A percentile compares a stretch with the other conserved stretches of the same genome.
Evolutionary conservation across 2,329 filamentous ascomycete genomes (phyloP).

Genomic region (Alternaria infectoria): DNA sequence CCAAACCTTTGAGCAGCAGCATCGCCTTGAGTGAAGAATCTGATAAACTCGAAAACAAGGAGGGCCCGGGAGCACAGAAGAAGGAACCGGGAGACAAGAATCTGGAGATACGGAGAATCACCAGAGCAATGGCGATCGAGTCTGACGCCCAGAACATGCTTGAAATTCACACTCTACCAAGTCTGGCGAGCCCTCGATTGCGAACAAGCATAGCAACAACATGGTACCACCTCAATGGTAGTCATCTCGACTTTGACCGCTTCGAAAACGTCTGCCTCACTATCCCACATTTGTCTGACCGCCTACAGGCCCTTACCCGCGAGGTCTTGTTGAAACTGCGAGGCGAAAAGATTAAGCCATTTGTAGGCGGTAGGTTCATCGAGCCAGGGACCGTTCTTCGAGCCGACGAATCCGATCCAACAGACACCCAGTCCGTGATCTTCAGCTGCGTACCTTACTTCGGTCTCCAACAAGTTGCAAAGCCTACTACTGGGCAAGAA

Average conservation of each 20-base stretch:
- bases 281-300: constrained; percentile 24
- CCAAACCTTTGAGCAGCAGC: neutral
- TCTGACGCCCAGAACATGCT: constrained; percentile 24
- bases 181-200: constrained; percentile 23
- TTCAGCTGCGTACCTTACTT: constrained; percentile 42
- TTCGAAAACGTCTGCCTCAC: constrained; percentile 34
- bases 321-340: constrained; percentile 31
- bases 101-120: constrained; percentile 33
- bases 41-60: neutral
- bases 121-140: constrained; percentile 25
- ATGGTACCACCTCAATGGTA: constrained; percentile 36
- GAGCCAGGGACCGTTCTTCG: constrained; percentile 43
- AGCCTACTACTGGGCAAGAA: neutral
- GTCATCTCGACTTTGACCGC: constrained; percentile 28
- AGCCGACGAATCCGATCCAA: constrained; percentile 28
- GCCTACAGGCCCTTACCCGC: constrained; percentile 19
- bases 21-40: neutral
- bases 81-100: constrained; percentile 9
- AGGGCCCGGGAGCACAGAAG: neutral
- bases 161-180: constrained; percentile 28
- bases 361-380: constrained; percentile 39
- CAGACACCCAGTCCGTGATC: constrained; percentile 31
- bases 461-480: constrained; percentile 18
- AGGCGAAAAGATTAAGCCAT: constrained; percentile 32
- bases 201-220: constrained; percentile 16